Conservation (phyloP, 371 early-diverging fungal genomes). For the Zychaea mexicana region DNA sequence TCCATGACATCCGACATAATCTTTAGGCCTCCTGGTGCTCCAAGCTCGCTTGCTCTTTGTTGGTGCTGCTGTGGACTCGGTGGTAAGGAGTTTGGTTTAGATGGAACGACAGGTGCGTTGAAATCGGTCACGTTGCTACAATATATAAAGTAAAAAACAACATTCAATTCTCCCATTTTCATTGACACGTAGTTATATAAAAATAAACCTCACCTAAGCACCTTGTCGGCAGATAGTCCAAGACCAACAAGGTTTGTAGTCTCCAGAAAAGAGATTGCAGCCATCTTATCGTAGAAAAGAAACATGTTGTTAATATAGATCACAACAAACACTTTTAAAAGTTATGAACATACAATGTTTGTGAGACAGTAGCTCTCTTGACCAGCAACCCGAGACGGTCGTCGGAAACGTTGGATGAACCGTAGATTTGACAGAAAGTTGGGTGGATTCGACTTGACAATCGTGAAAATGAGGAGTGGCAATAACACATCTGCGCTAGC, state of each 20-base stretch:
- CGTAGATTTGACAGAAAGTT: slow-evolving; percentile 66
- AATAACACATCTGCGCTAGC: slow-evolving; percentile 66
- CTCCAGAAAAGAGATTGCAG: slow-evolving; percentile 48
- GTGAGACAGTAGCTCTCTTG: slow-evolving; percentile 56
- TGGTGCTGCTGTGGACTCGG: slow-evolving; percentile 2
- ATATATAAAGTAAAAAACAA: too few species aligned
- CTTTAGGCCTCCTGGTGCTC: slow-evolving; percentile 30
- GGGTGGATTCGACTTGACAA: slow-evolving; percentile 69
- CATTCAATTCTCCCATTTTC: too few species aligned
- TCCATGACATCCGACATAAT: slow-evolving; percentile 48
- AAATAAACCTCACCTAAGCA: slow-evolving; percentile 39
- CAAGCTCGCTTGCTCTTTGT: slow-evolving; percentile 1
- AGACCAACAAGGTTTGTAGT: slow-evolving; percentile 49
- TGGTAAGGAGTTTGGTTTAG: background rate
- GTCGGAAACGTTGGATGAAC: slow-evolving; percentile 55
- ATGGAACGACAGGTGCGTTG: slow-evolving; percentile 15
- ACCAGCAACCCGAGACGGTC: slow-evolving; percentile 46
- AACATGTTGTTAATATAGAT: too few species aligned
- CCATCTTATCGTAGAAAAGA: slow-evolving; percentile 35
- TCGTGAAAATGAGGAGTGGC: slow-evolving; percentile 69
- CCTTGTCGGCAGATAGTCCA: slow-evolving; percentile 50
- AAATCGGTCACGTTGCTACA: slow-evolving; percentile 28
- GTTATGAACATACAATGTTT: slow-evolving; percentile 34
- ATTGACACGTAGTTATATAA: too few species aligned
- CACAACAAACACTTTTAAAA: too few species aligned